A percentile compares a stretch with the other conserved stretches of the same genome.
phyloP scores from a whole-genome alignment of 441 rosid species.

The Manihot esculenta region DNA sequence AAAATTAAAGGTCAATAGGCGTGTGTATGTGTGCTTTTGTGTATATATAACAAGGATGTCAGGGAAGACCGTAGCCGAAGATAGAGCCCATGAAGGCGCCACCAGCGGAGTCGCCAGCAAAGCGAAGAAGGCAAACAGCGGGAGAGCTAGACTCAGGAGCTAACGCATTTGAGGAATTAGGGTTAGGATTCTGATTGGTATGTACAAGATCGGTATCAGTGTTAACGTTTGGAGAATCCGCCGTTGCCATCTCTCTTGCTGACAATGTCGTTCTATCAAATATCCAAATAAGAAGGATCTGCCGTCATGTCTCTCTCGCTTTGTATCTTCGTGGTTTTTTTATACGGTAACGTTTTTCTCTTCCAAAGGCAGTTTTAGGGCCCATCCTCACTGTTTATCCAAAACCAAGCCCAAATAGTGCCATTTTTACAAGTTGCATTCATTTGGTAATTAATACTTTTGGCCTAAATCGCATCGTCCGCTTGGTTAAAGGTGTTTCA shows the following conservation, averaged over 20 bases:
- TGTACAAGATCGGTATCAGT: conserved; percentile 33
- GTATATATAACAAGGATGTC: neutral
- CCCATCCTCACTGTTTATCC: no score
- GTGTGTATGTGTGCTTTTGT: no score
- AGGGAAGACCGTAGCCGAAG: conserved; percentile 62
- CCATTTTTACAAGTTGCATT: no score
- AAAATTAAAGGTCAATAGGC: neutral
- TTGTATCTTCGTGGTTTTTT: no score
- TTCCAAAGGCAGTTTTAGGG: no score
- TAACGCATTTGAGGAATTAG: conserved; percentile 39
- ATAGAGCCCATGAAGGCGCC: conserved; percentile 91
- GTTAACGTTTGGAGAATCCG: conserved; percentile 44
- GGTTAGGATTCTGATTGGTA: conserved; percentile 23
- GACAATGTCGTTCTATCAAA: neutral
- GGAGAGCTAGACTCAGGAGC: conserved; percentile 40
- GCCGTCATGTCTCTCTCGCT: no score
- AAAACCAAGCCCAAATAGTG: no score
- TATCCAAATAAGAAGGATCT: neutral
- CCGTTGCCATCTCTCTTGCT: conserved; percentile 37
- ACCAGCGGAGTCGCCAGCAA: conserved; percentile 70
- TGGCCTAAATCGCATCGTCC: no score
- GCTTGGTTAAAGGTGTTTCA: no score
- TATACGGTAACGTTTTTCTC: no score
- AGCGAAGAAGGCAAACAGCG: conserved; percentile 66
- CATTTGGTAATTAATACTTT: no score